Evolutionary conservation across 2,329 filamentous ascomycete genomes (phyloP).

Genomic region (Talaromyces pinophilus): DNA sequence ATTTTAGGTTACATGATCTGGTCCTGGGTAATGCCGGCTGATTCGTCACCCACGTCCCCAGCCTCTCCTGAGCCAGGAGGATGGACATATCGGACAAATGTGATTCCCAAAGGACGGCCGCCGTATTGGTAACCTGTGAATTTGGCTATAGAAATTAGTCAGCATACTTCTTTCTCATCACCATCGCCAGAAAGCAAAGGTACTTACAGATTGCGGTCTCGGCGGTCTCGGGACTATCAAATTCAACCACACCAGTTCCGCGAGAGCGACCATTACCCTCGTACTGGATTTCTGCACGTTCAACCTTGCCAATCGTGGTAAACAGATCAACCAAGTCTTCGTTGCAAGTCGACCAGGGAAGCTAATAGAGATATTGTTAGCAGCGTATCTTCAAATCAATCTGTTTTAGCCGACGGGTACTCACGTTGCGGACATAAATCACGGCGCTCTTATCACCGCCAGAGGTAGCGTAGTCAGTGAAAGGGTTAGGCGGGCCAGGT

Average conservation of each 20-base stretch:
- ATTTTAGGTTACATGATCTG: constrained; percentile 78
- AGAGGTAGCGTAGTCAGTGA: constrained; percentile 87
- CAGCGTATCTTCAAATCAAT: neutral
- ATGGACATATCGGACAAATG: constrained; percentile 89
- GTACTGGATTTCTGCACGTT: constrained; percentile 98
- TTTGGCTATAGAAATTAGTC: constrained; percentile 60
- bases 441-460: constrained; percentile 79
- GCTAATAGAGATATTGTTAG: constrained; percentile 51
- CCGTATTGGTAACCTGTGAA: constrained; percentile 98
- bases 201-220: constrained; percentile 78
- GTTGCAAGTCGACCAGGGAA: constrained; percentile 98
- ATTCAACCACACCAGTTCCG: constrained; percentile 94
- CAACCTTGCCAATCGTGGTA: constrained; percentile 95
- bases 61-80: constrained; percentile 62
- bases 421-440: constrained; percentile 97
- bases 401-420: constrained; percentile 43
- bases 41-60: constrained; percentile 79
- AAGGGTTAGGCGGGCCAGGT: constrained; percentile 72
- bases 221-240: constrained; percentile 78
- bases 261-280: constrained; percentile 94
- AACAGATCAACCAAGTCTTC: constrained; percentile 96
- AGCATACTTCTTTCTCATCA: neutral
- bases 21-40: constrained; percentile 81
- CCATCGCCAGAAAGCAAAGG: neutral
- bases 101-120: constrained; percentile 86